A percentile compares a stretch with the other conserved stretches of the same genome.
phyloP scores from a whole-genome alignment of 164 flowering plant species.

The Annona squamosa region DNA sequence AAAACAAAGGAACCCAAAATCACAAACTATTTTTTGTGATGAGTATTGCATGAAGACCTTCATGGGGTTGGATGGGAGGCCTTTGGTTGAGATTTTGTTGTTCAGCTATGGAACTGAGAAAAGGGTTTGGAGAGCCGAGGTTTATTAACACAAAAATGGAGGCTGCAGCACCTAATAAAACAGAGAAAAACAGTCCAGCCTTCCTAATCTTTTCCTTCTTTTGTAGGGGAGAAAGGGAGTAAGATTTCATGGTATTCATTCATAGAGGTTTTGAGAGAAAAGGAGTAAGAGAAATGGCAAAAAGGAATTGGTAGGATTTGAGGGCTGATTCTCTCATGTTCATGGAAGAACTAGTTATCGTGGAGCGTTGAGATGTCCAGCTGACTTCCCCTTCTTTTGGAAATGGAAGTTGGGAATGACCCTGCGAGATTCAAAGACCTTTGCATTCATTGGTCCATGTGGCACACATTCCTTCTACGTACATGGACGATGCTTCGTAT shows the following conservation, averaged over 20 bases:
- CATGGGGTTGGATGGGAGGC: conserved; percentile 4
- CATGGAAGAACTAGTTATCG: too few relatives aligned
- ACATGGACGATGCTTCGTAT: too few relatives aligned
- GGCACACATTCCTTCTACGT: too few relatives aligned
- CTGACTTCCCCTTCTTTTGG: too few relatives aligned
- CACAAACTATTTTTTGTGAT: not conserved
- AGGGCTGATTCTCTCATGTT: too few relatives aligned
- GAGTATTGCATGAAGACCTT: conserved; percentile 3
- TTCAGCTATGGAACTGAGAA: conserved; percentile 4
- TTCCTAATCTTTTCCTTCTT: not conserved
- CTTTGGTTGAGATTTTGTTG: conserved; percentile 11
- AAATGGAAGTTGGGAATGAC: too few relatives aligned
- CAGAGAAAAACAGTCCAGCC: conserved; percentile 1
- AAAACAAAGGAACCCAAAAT: not conserved
- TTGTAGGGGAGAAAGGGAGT: not conserved
- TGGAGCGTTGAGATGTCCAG: too few relatives aligned
- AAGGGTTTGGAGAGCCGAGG: conserved; percentile 31
- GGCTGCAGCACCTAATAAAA: conserved; percentile 5
- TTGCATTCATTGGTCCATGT: too few relatives aligned
- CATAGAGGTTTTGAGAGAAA: not conserved
- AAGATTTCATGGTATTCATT: not conserved
- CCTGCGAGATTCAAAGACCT: too few relatives aligned
- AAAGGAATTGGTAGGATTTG: too few relatives aligned
- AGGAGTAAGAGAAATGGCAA: too few relatives aligned
- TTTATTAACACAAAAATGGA: conserved; percentile 23